A percentile compares a stretch with the other conserved stretches of the same genome.
These are phyloP conservation scores for Neurospora tetraspora DNA, from an alignment of 495 filamentous ascomycete species.

Conservation along the genomic window DNA sequence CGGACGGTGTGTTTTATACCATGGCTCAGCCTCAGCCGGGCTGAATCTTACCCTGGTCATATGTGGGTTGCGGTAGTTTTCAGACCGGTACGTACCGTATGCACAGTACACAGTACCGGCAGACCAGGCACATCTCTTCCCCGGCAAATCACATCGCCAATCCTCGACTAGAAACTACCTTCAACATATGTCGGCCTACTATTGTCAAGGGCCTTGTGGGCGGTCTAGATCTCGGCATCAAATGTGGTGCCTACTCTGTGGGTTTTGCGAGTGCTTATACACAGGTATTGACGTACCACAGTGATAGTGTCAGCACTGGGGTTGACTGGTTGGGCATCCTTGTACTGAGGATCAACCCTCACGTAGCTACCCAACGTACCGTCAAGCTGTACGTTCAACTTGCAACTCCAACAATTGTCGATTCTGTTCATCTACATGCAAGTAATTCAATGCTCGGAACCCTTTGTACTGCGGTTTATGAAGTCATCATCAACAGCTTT, in stretches of 20 bases:
- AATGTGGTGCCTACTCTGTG: not conserved
- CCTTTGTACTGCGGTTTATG: too few species aligned
- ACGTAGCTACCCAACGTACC: not conserved
- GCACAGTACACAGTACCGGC: not conserved
- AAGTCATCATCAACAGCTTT: not conserved
- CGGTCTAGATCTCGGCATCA: not conserved
- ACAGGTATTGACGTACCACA: not conserved
- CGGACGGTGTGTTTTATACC: not conserved
- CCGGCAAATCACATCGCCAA: not conserved
- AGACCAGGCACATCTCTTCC: not conserved
- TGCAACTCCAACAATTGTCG: not conserved
- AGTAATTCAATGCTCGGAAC: too few species aligned
- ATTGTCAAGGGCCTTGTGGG: accelerated
- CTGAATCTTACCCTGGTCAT: not conserved
- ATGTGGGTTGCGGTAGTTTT: not conserved
- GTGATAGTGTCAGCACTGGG: not conserved
- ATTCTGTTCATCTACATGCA: not conserved
- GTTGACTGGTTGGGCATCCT: not conserved
- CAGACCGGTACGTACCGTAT: not conserved
- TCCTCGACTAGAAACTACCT: not conserved
- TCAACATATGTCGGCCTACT: not conserved
- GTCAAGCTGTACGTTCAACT: not conserved
- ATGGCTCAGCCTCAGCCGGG: not conserved
- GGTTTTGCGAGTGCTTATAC: not conserved
- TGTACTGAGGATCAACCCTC: not conserved